These are phyloP conservation scores for Colletotrichum euphorbiae DNA, from an alignment of 2,329 filamentous ascomycete species.

Conservation along the genomic window DNA sequence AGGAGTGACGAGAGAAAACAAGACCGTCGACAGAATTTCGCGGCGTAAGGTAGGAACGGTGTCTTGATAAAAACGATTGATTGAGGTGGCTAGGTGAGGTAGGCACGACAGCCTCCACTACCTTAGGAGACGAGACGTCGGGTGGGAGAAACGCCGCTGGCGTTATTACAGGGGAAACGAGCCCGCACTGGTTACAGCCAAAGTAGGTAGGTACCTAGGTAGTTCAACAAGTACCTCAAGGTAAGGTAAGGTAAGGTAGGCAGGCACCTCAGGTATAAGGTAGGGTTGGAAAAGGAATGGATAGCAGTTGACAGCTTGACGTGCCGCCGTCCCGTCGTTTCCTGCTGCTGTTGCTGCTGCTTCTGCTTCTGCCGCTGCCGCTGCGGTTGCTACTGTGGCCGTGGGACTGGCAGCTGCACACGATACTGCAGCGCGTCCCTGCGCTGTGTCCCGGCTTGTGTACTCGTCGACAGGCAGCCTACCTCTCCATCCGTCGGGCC, in stretches of 20 bases:
- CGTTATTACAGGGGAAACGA: slow-evolving; percentile 26
- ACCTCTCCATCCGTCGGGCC: neutral
- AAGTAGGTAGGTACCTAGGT: neutral
- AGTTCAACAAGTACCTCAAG: too few relatives aligned
- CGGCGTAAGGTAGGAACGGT: neutral
- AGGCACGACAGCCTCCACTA: slow-evolving; percentile 12
- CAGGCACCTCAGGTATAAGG: too few relatives aligned
- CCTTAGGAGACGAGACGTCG: too few relatives aligned
- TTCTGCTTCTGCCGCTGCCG: too few relatives aligned
- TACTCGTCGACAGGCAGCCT: neutral
- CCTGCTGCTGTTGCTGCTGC: neutral
- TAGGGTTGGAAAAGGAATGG: neutral
- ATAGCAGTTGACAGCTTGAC: slow-evolving; percentile 8
- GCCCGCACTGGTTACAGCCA: neutral
- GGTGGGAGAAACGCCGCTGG: slow-evolving; percentile 22
- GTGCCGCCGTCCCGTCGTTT: slow-evolving; percentile 1
- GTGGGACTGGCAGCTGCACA: slow-evolving; percentile 28
- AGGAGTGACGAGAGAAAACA: slow-evolving; percentile 4
- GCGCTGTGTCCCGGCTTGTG: neutral
- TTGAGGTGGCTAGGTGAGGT: neutral
- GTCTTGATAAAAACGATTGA: neutral
- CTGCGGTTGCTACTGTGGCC: neutral
- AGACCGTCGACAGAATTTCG: neutral
- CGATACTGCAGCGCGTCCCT: slow-evolving; percentile 10
- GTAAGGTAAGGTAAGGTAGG: too few relatives aligned